A percentile compares a stretch with the other conserved stretches of the same genome.
Conservation (phyloP, 164 flowering plant species). For the Piper betle region DNA sequence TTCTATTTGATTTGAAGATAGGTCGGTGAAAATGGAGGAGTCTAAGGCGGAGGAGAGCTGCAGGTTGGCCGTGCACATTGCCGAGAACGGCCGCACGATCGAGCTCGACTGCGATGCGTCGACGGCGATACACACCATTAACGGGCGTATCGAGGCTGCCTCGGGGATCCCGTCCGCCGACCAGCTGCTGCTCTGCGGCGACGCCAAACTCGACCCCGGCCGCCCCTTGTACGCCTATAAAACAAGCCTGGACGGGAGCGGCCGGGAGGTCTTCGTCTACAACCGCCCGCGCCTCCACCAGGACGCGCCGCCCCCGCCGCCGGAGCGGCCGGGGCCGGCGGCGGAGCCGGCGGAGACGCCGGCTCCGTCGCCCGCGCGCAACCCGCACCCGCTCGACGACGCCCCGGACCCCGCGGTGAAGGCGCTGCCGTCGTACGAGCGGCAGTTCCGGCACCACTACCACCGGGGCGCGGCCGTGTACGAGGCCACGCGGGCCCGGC, state of each 20-base stretch:
- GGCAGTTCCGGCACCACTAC: slow-evolving; percentile 78
- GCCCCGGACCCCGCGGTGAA: slow-evolving; percentile 90
- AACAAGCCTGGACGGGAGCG: slow-evolving; percentile 58
- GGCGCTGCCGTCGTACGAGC: slow-evolving; percentile 87
- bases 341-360: slow-evolving; percentile 38
- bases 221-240: slow-evolving; percentile 57
- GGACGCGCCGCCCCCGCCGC: slow-evolving; percentile 50
- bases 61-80: slow-evolving; percentile 64
- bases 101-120: slow-evolving; percentile 65
- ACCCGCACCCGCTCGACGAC: slow-evolving; percentile 80
- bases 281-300: slow-evolving; percentile 50
- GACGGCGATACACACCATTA: slow-evolving; percentile 56
- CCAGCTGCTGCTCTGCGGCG: slow-evolving; percentile 76
- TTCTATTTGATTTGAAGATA: too few species aligned
- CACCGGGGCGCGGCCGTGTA: slow-evolving; percentile 59
- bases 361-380: slow-evolving; percentile 37
- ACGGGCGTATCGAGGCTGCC: slow-evolving; percentile 46
- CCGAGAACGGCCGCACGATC: slow-evolving; percentile 80
- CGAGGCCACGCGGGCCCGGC: slow-evolving; percentile 28
- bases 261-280: slow-evolving; percentile 67
- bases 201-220: slow-evolving; percentile 63
- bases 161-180: slow-evolving; percentile 45
- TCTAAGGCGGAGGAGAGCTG: slow-evolving; percentile 10
- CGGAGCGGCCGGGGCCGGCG: slow-evolving; percentile 36
- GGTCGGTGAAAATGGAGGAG: too few species aligned